A percentile compares a stretch with the other conserved stretches of the same genome.
Evolutionary conservation across 139 green algal species (phyloP).

Genomic region (Nannochloris sp.): DNA sequence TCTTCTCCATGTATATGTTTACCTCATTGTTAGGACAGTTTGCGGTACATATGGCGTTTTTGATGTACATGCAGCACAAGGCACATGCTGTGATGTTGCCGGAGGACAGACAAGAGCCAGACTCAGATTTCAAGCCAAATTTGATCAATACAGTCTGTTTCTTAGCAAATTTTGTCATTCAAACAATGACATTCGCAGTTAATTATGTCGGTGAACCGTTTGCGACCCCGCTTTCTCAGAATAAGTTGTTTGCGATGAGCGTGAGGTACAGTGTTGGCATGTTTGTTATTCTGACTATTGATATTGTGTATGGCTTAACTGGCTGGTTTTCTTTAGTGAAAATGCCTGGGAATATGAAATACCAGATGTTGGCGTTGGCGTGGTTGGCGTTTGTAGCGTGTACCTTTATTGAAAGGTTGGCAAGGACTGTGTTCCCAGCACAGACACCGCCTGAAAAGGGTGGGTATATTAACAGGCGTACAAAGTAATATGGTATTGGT

Average conservation of each 20-base stretch:
- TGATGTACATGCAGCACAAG: conserved; percentile 65
- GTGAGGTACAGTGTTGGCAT: conserved; percentile 11
- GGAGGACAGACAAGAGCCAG: conserved; percentile 62
- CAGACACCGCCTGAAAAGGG: conserved; percentile 22
- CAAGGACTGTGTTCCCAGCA: conserved; percentile 24
- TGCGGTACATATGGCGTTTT: conserved; percentile 65
- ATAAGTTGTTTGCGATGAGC: conserved; percentile 13
- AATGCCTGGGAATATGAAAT: conserved; percentile 21
- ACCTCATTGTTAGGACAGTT: conserved; percentile 89
- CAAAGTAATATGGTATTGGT: no score
- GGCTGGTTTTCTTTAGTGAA: conserved; percentile 30
- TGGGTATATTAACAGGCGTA: conserved; percentile 1
- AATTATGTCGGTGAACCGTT: conserved; percentile 95
- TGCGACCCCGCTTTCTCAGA: conserved; percentile 65
- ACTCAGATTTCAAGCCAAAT: conserved; percentile 90
- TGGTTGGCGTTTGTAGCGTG: background rate
- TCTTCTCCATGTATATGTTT: conserved; percentile 94
- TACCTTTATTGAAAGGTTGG: conserved; percentile 15
- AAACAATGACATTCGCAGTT: conserved; percentile 87
- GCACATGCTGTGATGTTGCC: conserved; percentile 46
- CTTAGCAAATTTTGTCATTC: conserved; percentile 78
- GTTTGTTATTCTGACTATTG: conserved; percentile 22
- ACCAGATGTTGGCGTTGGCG: conserved; percentile 11
- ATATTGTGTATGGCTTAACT: conserved; percentile 19
- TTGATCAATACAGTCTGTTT: conserved; percentile 97